Base-by-base conservation (phyloP, 306 rosid genomes). In the Acacia crassicarpa region DNA sequence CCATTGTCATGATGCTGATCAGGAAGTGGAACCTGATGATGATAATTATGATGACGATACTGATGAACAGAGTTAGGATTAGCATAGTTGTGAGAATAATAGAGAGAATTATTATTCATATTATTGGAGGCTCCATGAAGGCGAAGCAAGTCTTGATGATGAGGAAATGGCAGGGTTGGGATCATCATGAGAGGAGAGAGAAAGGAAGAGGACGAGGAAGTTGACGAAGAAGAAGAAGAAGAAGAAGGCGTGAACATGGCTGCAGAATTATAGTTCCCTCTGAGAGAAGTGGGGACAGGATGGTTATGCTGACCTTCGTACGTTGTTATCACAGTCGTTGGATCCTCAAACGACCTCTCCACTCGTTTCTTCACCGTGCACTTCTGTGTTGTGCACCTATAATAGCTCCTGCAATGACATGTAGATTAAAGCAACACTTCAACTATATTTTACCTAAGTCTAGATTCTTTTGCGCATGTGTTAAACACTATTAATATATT, bases 221-320 rank as follows among this genome's bases (percentile, higher is more conserved):
- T 14, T 0, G 41, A 38, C 8, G 84, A 63, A 1, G 86, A 49
- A 3, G 75, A 43, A 11, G n/a, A n/a, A n/a, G 75, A 43, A 11
- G 85, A 80, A 51, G 90, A 90, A 49, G 90, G 92, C 48, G 92
- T 86, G 92, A 93, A 91, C 83, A 93, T 88, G 80, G 75, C 81
- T 80, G 87, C 86, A 5, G 92, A 87, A 72, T 5, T 44, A 12
- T 43, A 43, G 13, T 85, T 90, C 49, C 93, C 97, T 74, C 98
- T 80, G 0, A 93, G 88, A 0, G 97, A 88, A 17, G 97, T 89
- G 71, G 98, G 98, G 77, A 93, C 83, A 5, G 94, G 97, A 84
- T 93, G 98, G 80, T 91, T 93, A 89, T 93, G 98, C 75, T 90
- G 94, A 73, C 97, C 96, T 86, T 93, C 98, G 45, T 93, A 93